These are phyloP conservation scores for Hanseniaspora taiwanica DNA, from an alignment of 805 yeast species.

Conservation along the genomic window DNA sequence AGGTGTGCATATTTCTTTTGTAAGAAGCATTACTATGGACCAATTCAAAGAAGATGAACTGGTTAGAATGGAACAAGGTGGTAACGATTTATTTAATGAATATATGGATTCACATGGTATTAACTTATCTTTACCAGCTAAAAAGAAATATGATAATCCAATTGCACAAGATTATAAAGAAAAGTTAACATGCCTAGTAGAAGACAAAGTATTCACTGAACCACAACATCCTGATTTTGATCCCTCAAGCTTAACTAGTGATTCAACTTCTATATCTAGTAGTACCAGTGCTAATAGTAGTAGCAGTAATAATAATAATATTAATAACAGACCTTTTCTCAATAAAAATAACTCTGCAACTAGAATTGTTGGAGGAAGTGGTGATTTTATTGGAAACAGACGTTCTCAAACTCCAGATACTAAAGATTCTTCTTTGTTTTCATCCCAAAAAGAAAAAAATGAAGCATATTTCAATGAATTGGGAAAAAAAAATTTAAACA, in stretches of 20 bases:
- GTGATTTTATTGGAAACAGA: constrained; percentile 9
- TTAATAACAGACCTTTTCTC: background rate
- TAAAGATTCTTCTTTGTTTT: too few relatives aligned
- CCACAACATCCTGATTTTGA: constrained; percentile 41
- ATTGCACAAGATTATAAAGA: constrained; percentile 93
- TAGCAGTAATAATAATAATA: too few relatives aligned
- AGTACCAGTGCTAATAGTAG: too few relatives aligned
- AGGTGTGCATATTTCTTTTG: constrained; percentile 95
- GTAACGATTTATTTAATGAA: constrained; percentile 60
- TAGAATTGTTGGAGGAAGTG: constrained; percentile 2
- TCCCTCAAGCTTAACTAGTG: too few relatives aligned
- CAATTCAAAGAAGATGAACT: constrained; percentile 92
- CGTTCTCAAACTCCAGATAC: constrained; percentile 11
- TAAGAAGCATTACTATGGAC: constrained; percentile 95
- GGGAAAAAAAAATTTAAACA: constrained; percentile 55
- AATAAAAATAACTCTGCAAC: constrained; percentile 3
- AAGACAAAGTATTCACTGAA: constrained; percentile 57
- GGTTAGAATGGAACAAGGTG: constrained; percentile 85
- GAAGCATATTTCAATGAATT: constrained; percentile 73
- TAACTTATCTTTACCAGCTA: constrained; percentile 48
- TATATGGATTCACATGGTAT: constrained; percentile 66
- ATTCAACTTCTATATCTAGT: too few relatives aligned
- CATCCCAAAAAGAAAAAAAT: constrained; percentile 45
- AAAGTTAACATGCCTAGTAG: constrained; percentile 58
- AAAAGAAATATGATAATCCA: constrained; percentile 69